Evolutionary conservation across 768 basidiomycete genomes (phyloP).

Genomic region (Porphyrellus cyaneotinctus): DNA sequence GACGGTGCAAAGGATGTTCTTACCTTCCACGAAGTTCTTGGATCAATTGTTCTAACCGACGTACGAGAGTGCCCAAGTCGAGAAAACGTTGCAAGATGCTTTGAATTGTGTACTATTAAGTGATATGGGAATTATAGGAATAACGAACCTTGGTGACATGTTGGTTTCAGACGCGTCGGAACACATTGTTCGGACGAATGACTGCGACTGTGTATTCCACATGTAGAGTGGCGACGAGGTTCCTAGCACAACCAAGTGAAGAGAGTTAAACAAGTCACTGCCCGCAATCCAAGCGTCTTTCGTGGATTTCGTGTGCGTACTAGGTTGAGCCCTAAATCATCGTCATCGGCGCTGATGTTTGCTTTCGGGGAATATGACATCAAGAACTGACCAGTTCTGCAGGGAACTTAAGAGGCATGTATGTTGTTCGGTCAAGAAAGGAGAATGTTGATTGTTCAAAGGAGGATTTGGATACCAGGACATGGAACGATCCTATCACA

Average conservation of each 20-base stretch:
- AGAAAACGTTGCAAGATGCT: slow-evolving; percentile 64
- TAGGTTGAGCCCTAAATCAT: slow-evolving; percentile 45
- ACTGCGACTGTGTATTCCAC: slow-evolving; percentile 57
- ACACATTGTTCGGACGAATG: slow-evolving; percentile 48
- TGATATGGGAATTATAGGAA: background rate
- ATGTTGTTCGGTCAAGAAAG: slow-evolving; percentile 71
- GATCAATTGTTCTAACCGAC: slow-evolving; percentile 60
- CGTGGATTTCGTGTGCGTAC: slow-evolving; percentile 35
- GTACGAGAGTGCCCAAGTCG: slow-evolving; percentile 60
- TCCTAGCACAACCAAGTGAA: slow-evolving; percentile 59
- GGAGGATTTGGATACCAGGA: slow-evolving; percentile 59
- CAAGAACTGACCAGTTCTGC: slow-evolving; percentile 51
- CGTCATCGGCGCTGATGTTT: background rate
- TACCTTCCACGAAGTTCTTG: slow-evolving; percentile 49
- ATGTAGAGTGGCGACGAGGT: slow-evolving; percentile 60
- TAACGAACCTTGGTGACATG: slow-evolving; percentile 51
- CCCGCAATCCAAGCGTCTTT: slow-evolving; percentile 44
- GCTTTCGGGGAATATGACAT: background rate
- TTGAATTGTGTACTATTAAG: slow-evolving; percentile 2
- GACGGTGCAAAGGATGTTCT: slow-evolving; percentile 4
- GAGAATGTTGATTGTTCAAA: slow-evolving; percentile 37
- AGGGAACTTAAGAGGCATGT: slow-evolving; percentile 48
- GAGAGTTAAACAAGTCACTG: slow-evolving; percentile 45
- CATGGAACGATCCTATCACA: slow-evolving; percentile 41
- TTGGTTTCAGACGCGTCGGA: slow-evolving; percentile 38